These are phyloP conservation scores for Hericium erinaceus DNA, from an alignment of 768 basidiomycete species.

Conservation along the genomic window DNA sequence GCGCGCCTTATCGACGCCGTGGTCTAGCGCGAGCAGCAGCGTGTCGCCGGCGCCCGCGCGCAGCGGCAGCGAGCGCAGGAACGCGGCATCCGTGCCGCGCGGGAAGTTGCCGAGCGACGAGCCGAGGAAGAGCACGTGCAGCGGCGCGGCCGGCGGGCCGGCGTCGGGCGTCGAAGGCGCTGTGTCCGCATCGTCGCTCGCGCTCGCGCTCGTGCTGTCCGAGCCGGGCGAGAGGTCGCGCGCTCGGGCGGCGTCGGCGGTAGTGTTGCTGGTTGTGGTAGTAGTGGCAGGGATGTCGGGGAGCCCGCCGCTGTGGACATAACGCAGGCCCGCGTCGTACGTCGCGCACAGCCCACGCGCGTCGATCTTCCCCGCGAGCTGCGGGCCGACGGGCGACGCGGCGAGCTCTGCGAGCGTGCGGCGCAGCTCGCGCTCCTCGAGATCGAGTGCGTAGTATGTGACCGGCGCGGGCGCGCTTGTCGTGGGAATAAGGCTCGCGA, in stretches of 20 bases:
- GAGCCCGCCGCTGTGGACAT: slow-evolving; percentile 59
- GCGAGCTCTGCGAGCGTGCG: slow-evolving; percentile 67
- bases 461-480: slow-evolving; percentile 36
- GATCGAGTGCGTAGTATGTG: slow-evolving; percentile 88
- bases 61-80: slow-evolving; percentile 73
- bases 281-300: neutral
- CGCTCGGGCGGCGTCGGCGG: slow-evolving; percentile 12
- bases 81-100: slow-evolving; percentile 55
- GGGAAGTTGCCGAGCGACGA: slow-evolving; percentile 89
- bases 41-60: slow-evolving; percentile 71
- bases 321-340: slow-evolving; percentile 82
- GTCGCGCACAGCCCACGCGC: slow-evolving; percentile 86
- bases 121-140: slow-evolving; percentile 87
- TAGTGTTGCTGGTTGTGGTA: neutral
- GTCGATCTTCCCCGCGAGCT: slow-evolving; percentile 61
- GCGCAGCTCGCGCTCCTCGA: slow-evolving; percentile 78
- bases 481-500: slow-evolving; percentile 44
- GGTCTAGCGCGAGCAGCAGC: slow-evolving; percentile 85
- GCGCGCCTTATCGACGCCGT: slow-evolving; percentile 55
- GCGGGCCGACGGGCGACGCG: slow-evolving; percentile 49
- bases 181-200: slow-evolving; percentile 16
- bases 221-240: slow-evolving; percentile 33
- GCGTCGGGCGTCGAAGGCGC: slow-evolving; percentile 41
- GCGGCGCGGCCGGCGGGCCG: slow-evolving; percentile 29
- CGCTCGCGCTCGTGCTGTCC: slow-evolving; percentile 16